A percentile compares a stretch with the other conserved stretches of the same genome.
These are phyloP conservation scores for Plantago rigida DNA, from an alignment of 305 asterid genomes.

Conservation along the genomic window DNA sequence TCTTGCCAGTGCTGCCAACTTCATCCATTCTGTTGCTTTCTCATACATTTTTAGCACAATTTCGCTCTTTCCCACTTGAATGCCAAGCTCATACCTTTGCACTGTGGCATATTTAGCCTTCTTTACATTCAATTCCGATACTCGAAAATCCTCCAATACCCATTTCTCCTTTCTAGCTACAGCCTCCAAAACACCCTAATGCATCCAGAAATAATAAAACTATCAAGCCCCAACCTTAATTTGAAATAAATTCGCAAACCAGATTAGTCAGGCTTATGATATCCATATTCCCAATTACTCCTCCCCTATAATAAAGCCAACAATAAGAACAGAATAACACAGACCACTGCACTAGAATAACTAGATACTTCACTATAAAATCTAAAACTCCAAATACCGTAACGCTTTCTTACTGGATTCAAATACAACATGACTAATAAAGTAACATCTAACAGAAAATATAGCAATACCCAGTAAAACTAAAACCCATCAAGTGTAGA, in stretches of 20 bases:
- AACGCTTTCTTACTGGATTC: no score
- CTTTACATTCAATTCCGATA: slow-evolving; percentile 47
- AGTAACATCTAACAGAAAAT: no score
- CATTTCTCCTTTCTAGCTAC: slow-evolving; percentile 57
- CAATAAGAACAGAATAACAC: not conserved
- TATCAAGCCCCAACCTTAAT: not conserved
- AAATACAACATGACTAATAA: no score
- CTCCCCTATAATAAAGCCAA: no score
- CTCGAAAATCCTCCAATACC: slow-evolving; percentile 48
- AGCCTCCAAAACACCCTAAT: slow-evolving; percentile 50
- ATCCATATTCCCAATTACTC: no score
- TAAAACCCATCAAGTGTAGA: no score
- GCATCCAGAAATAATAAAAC: not conserved
- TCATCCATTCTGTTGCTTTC: slow-evolving; percentile 52
- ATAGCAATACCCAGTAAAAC: no score
- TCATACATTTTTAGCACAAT: slow-evolving; percentile 51
- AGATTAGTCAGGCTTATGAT: no score
- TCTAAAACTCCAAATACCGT: no score
- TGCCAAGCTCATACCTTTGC: slow-evolving; percentile 42
- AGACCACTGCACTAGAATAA: not conserved
- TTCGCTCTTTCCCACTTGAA: slow-evolving; percentile 45
- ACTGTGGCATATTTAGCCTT: slow-evolving; percentile 41
- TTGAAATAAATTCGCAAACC: no score
- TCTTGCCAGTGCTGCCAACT: slow-evolving; percentile 25
- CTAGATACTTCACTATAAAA: not conserved